These are phyloP conservation scores for Apiosordaria backusii DNA, from an alignment of 495 filamentous ascomycete species.

Conservation along the genomic window DNA sequence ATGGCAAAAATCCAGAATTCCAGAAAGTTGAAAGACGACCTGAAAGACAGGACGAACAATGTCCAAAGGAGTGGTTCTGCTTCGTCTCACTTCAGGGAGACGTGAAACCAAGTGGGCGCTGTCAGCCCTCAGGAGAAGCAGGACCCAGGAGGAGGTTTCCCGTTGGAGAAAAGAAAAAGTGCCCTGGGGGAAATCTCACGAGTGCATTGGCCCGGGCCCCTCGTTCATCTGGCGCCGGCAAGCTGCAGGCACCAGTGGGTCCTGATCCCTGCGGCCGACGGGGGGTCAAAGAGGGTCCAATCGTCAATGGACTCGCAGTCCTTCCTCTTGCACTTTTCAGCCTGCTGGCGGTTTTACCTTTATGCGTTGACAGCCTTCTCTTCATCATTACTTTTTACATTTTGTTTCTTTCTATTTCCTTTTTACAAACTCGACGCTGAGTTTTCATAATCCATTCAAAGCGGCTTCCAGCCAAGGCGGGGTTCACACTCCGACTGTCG, in stretches of 20 bases:
- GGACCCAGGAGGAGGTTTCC: background rate
- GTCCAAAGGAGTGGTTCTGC: slow-evolving; percentile 15
- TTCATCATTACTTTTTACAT: background rate
- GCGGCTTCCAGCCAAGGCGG: background rate
- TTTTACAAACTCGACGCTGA: background rate
- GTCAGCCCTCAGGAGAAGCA: slow-evolving; percentile 10
- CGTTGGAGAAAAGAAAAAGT: slow-evolving; percentile 9
- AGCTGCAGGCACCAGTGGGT: slow-evolving; percentile 17
- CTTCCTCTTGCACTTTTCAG: background rate
- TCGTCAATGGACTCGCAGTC: background rate
- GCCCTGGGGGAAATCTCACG: slow-evolving; percentile 2
- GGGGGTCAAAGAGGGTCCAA: slow-evolving; percentile 10
- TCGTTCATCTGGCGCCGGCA: slow-evolving; percentile 10
- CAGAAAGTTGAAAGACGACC: slow-evolving; percentile 2
- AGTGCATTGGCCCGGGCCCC: slow-evolving; percentile 15
- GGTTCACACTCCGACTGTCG: slow-evolving; percentile 1
- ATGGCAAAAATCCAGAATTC: background rate
- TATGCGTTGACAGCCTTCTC: background rate
- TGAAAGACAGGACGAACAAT: slow-evolving; percentile 2
- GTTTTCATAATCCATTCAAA: background rate
- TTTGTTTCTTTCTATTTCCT: background rate
- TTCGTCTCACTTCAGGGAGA: slow-evolving; percentile 13
- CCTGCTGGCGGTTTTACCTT: background rate
- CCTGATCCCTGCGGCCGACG: slow-evolving; percentile 9
- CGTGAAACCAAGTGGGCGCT: slow-evolving; percentile 19